Base-by-base conservation (phyloP, 163 green algal species). In the Chlamydomonas reinhardtii region DNA sequence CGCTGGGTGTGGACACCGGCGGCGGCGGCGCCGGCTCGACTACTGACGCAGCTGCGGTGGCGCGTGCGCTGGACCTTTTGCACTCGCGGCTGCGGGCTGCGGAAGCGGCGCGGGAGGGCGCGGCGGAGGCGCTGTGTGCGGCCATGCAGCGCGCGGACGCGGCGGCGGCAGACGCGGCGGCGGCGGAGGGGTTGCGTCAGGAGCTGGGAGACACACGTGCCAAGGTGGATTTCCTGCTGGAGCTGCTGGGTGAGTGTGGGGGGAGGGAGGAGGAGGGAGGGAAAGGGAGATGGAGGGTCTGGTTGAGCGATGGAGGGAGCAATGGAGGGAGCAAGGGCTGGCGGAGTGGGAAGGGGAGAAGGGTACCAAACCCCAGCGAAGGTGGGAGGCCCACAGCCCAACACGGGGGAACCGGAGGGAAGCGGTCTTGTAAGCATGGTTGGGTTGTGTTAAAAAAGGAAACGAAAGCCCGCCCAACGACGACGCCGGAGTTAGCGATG, bases 141-240 rank as follows among this genome's bases (percentile, higher is more conserved):
- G 92, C 92, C 1, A 88, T 94, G 65, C 81, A 93, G 77, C 84
- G 82, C 5, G 91, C 88, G 6, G 91, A 95, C 27, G 82, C 87
- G 20, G 80, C 82, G 19, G 81, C 81, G 22, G 82, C 76, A 0
- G 87, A 83, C 35, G 87, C 86, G 16, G 66, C 52, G 32, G 72
- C 56, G 27, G 83, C 78, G 4, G 66, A 66, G 64, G 73, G 72
- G 52, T 70, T 94, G 69, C 65, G 91, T 56, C 77, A 35, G 62
- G 74, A 92, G 43, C 68, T 94, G 61, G 52, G 87, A 27, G 83
- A 90, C 31, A 48, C 74, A 27, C 25, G 73, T 29, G 24, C 16
- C 17, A 89, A 91, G 69, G 86, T 94, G 64, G 90, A 92, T 29
- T 88, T 96, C 32, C 91, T 94, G 17, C 73, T 98, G 72, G 95